phyloP scores from a whole-genome alignment of 2,329 filamentous ascomycete genomes.

The Cercospora berteroae region DNA sequence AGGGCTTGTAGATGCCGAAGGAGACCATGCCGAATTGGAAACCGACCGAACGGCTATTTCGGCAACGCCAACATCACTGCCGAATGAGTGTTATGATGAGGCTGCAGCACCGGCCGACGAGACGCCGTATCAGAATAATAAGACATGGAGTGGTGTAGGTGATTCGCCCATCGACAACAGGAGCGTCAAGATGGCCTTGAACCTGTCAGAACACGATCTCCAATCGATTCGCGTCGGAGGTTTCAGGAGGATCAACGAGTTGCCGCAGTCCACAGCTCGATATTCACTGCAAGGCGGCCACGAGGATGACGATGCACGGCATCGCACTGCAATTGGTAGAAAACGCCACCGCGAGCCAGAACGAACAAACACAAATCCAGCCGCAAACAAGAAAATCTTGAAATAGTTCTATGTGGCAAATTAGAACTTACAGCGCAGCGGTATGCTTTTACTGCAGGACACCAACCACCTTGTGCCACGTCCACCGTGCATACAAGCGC shows the following conservation, averaged over 20 bases:
- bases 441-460: background rate
- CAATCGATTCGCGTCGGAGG: conserved; percentile 8
- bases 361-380: background rate
- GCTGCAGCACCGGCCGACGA: background rate
- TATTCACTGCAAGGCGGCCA: conserved; percentile 5
- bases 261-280: background rate
- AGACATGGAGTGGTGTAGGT: background rate
- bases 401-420: conserved; percentile 4
- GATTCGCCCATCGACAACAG: conserved; percentile 21
- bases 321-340: background rate
- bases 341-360: background rate
- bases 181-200: conserved; percentile 23
- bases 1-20: background rate
- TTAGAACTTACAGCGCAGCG: background rate
- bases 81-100: background rate
- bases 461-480: conserved; percentile 13
- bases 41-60: background rate
- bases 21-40: background rate
- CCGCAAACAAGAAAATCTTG: background rate
- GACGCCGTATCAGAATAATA: background rate
- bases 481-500: conserved; percentile 3
- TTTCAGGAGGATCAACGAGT: conserved; percentile 7
- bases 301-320: background rate
- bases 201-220: conserved; percentile 17
- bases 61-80: background rate